Evolutionary conservation across 208 protist species (phyloP), one percentile per base, ranked within the genome.

Genomic region (Lotmaria passim): DNA sequence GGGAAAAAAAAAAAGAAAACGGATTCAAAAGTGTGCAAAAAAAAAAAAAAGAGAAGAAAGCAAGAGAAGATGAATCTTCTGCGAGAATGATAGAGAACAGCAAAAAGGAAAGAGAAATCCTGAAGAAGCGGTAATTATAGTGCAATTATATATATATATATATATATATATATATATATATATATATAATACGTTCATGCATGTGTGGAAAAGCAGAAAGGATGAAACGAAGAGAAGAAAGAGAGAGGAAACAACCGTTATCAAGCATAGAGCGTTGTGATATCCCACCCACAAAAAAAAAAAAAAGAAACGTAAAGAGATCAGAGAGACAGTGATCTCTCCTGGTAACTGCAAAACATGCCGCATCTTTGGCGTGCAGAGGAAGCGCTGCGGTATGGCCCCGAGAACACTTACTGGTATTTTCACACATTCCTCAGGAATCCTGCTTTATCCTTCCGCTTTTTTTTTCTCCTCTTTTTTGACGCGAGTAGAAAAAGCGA

Each of bases 181-280:
- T 64, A 53, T 65, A 53, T 66, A 31, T 66, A 26, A 30, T 44
- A 51, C 26, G 7, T 48, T n/a, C n/a, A 26, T 56, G 14, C 38
- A 14, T 41, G 38, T 41, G 38, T 7, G 38, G 7, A 41, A 41
- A 47, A 7, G 8, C 43, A 7, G 47, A 31, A 30, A 52, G 7
- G 47, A 30, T 31, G 24, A 6, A 31, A 52, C 7, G 24, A 52
- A 52, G 24, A 62, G 33, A 48, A 23, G 14, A 47, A 26, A 48
- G 36, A 48, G 56, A 17, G 11, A 43, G 56, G 12, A 12, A 39
- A 39, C 6, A 39, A 12, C 6, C 36, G 36, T n/a, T n/a, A 46
- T 48, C 17, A 48, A 62, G 6, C 8, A 50, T 46, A 28, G 34
- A 24, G n/a, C 38, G 21, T n/a, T 5, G 8, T 39, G 50, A 43